A percentile compares a stretch with the other conserved stretches of the same genome.
Conservation (phyloP, 441 rosid genomes). For the Adansonia grandidieri region DNA sequence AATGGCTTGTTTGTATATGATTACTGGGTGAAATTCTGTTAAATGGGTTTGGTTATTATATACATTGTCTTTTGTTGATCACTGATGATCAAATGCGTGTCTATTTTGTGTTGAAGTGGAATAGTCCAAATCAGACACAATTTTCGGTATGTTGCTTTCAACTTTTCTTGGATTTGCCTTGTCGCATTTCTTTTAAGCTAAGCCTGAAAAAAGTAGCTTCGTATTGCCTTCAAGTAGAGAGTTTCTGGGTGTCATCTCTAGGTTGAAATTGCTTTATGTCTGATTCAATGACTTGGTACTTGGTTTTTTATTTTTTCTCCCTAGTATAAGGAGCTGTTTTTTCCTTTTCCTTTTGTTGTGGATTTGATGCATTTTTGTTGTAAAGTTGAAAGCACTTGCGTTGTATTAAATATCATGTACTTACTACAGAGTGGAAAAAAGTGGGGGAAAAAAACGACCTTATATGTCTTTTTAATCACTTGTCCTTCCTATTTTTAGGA, state of each 20-base stretch:
- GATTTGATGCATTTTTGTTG: background rate
- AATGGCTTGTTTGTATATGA: background rate
- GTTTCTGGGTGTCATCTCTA: background rate
- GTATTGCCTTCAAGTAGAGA: background rate
- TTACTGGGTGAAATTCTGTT: background rate
- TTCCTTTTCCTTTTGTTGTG: background rate
- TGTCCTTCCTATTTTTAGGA: conserved; percentile 52
- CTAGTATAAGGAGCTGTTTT: background rate
- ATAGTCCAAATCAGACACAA: background rate
- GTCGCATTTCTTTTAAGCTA: conserved; percentile 2
- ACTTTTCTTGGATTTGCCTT: background rate
- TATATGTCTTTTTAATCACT: background rate
- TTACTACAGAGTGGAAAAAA: background rate
- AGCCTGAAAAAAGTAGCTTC: background rate
- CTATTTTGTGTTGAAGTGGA: conserved; percentile 4
- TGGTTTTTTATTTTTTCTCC: background rate
- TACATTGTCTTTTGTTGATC: background rate
- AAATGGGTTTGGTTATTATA: background rate
- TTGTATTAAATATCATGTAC: background rate
- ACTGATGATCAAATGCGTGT: background rate
- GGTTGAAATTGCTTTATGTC: background rate
- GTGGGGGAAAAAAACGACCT: background rate
- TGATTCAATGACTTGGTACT: background rate
- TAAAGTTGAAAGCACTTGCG: background rate
- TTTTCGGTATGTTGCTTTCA: background rate